Evolutionary conservation across 2,329 filamentous ascomycete species (phyloP).

Genomic region (Cercospora sp.): DNA sequence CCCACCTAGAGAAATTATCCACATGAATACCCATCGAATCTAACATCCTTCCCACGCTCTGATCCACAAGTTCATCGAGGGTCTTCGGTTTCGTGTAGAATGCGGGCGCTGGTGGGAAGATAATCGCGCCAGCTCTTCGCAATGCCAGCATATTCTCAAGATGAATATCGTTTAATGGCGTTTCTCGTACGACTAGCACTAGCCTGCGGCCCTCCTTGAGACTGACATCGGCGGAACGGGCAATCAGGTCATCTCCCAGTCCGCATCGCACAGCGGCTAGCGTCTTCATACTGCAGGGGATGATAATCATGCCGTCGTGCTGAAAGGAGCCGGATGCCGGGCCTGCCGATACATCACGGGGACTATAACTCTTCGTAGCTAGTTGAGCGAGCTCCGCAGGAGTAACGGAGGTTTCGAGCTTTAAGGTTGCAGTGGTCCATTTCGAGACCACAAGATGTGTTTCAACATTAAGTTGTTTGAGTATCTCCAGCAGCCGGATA

Average conservation of each 20-base stretch:
- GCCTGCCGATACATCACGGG: background rate
- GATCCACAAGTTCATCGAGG: background rate
- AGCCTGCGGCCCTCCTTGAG: background rate
- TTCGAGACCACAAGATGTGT: background rate
- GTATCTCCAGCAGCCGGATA: background rate
- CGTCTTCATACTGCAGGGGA: background rate
- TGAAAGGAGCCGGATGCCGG: background rate
- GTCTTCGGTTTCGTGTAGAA: background rate
- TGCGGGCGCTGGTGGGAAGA: background rate
- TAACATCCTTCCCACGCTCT: background rate
- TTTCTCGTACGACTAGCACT: background rate
- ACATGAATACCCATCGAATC: background rate
- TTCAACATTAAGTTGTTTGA: background rate
- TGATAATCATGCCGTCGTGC: background rate
- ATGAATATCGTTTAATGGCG: background rate
- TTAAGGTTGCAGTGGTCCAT: background rate
- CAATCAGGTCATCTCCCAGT: background rate
- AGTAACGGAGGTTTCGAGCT: background rate
- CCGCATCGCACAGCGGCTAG: background rate
- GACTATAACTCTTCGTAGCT: background rate
- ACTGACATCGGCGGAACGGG: background rate
- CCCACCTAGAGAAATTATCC: background rate
- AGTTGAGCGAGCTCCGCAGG: background rate
- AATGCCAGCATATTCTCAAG: background rate
- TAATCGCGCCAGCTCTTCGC: background rate